Evolutionary conservation across 305 asterid genomes (phyloP), one percentile per base, ranked within the genome.

Genomic region (Monarda citriodora): DNA sequence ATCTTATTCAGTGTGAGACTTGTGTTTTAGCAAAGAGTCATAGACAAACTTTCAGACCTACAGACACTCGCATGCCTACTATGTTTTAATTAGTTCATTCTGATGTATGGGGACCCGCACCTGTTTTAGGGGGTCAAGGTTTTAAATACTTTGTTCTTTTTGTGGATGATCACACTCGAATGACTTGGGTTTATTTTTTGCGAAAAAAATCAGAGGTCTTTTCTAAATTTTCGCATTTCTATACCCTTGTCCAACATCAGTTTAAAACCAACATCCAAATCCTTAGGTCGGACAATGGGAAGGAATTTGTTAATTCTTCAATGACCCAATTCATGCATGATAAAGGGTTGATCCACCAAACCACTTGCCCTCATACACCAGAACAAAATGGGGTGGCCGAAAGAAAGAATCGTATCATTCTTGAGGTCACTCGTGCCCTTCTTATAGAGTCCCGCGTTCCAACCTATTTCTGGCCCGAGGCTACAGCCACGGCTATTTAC

Each of bases 81-180:
- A 60, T 60, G 37, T 60, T 60, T 47, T 47, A 32, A 0, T 36
- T 60, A 17, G 13, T 47, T 2, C 65, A 60, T 29, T 36, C 65
- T 17, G 56, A 60, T 60, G 42, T 60, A 7, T 60, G 65, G 65
- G 65, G 65, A 1, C 56, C 47, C 8, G 44, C 65, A 9, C 61
- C 49, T 34, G 16, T 21, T 12, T 10, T 13, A 11, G 31, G 32
- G 13, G 29, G 48, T n/a, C 8, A 11, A 4, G 36, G 20, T 3
- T 11, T 45, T 25, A 22, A n/a, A 17, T 63, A 52, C 41, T 63
- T 52, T 11, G 0, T 63, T 1, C 17, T 54, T 11, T 63, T 63
- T 9, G 53, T 54, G 5, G 68, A 63, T 23, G 68, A 63, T 13
- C 29, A 29, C 29, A 13, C 68, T 7, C 40, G 53, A 1, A 63